These are phyloP conservation scores for Quercus wislizeni DNA, from an alignment of 306 rosid genomes.

Conservation along the genomic window DNA sequence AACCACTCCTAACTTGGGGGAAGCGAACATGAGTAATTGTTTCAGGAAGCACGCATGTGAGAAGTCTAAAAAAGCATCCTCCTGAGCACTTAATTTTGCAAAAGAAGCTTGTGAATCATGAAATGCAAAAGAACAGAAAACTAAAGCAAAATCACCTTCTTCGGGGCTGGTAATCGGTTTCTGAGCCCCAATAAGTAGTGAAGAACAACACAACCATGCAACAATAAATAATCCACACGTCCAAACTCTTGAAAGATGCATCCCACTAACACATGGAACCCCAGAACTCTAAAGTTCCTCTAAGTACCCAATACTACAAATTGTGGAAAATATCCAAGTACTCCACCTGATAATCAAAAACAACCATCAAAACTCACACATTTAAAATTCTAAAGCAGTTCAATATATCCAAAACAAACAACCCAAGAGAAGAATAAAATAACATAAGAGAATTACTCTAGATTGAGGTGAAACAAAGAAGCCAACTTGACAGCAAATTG, in stretches of 20 bases:
- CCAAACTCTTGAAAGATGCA: slow-evolving; percentile 53
- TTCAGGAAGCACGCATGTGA: background rate
- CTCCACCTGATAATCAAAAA: slow-evolving; percentile 37
- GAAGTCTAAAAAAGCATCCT: background rate
- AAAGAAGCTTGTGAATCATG: background rate
- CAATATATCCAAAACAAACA: background rate
- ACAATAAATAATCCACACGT: slow-evolving; percentile 30
- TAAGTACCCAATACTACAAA: slow-evolving; percentile 15
- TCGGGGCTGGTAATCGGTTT: slow-evolving; percentile 29
- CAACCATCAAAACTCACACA: background rate
- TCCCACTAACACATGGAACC: slow-evolving; percentile 26
- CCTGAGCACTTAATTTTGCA: background rate
- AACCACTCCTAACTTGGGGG: background rate
- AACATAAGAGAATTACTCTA: background rate
- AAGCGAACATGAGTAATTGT: background rate
- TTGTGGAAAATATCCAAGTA: background rate
- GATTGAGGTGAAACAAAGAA: background rate
- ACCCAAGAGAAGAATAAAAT: background rate
- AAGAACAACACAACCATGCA: slow-evolving; percentile 53
- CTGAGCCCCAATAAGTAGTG: slow-evolving; percentile 36
- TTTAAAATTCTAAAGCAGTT: background rate
- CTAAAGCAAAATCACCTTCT: slow-evolving; percentile 53
- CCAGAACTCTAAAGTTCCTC: slow-evolving; percentile 25
- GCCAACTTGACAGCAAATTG: background rate
- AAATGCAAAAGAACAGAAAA: slow-evolving; percentile 1